Evolutionary conservation across 2,329 filamentous ascomycete genomes (phyloP).

Genomic region (Cadophora sp.): DNA sequence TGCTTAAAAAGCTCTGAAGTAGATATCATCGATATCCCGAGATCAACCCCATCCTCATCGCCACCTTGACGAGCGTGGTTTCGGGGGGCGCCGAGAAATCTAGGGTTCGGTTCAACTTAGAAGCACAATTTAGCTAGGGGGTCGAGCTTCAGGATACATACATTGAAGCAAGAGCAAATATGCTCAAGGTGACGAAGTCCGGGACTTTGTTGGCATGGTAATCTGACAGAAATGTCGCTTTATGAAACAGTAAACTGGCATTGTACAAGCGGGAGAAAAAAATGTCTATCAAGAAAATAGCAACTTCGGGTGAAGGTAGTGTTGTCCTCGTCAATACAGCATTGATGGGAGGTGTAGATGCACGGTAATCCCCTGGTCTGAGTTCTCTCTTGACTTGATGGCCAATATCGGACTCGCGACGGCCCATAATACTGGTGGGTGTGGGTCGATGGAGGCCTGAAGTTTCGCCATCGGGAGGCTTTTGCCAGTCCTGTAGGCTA

Average conservation of each 20-base stretch:
- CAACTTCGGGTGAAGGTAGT: conserved; percentile 1
- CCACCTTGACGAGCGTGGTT: neutral
- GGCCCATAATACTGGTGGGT: neutral
- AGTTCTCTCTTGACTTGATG: neutral
- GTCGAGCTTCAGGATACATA: neutral
- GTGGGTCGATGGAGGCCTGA: neutral
- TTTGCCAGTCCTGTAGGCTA: neutral
- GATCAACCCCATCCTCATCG: neutral
- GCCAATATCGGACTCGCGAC: neutral
- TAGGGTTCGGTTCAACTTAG: neutral
- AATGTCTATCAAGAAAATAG: neutral
- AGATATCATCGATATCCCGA: conserved; percentile 7
- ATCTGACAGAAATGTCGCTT: neutral
- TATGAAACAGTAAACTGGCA: conserved; percentile 1
- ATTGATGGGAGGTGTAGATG: conserved; percentile 1
- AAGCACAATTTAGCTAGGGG: neutral
- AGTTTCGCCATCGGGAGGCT: neutral
- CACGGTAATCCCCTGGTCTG: neutral
- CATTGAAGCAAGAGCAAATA: neutral
- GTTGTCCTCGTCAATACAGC: conserved; percentile 5
- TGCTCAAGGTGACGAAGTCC: neutral
- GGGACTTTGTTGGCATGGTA: neutral
- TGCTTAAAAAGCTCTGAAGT: neutral
- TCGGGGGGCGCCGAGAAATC: neutral
- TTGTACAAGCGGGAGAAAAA: conserved; percentile 5